Percentiles rank a stretch among this genome's conserved stretches.
These are phyloP conservation scores for Kentomonas sorsogonicus DNA, from an alignment of 208 protist species.

Conservation along the genomic window DNA sequence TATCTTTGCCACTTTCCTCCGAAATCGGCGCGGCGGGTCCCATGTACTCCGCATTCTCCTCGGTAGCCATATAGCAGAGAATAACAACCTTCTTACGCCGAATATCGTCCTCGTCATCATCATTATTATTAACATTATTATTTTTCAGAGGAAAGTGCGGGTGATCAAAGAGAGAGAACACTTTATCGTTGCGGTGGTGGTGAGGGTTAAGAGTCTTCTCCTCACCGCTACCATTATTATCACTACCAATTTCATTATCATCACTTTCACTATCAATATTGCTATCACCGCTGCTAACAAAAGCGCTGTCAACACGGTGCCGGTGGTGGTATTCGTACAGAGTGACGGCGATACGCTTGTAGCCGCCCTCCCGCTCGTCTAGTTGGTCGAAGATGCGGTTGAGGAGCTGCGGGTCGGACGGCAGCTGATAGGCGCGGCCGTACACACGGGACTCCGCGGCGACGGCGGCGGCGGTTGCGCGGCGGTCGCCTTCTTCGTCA, in stretches of 20 bases:
- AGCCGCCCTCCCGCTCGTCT: constrained; percentile 59
- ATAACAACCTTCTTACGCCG: constrained; percentile 27
- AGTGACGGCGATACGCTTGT: constrained; percentile 44
- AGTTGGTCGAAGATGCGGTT: constrained; percentile 42
- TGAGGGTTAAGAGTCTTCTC: not conserved
- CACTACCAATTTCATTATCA: no score
- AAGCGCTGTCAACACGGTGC: constrained; percentile 12
- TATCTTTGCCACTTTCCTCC: no score
- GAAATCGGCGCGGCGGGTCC: constrained; percentile 41
- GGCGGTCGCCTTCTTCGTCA: no score
- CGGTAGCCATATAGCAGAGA: constrained; percentile 74
- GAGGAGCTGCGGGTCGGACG: constrained; percentile 33
- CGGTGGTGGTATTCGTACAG: constrained; percentile 34
- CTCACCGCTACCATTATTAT: no score
- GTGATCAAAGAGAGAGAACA: no score
- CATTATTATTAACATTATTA: no score
- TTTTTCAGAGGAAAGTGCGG: no score
- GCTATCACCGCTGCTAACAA: no score
- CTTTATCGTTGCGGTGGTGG: no score
- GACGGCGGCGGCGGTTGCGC: no score
- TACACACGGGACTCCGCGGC: constrained; percentile 39
- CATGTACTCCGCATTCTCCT: constrained; percentile 58
- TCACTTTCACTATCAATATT: no score
- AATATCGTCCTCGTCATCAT: no score
- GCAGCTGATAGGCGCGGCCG: constrained; percentile 71